Evolutionary conservation across 441 rosid species (phyloP), one percentile per base, ranked within the genome.

Genomic region (Pelargonium cotyledonis): DNA sequence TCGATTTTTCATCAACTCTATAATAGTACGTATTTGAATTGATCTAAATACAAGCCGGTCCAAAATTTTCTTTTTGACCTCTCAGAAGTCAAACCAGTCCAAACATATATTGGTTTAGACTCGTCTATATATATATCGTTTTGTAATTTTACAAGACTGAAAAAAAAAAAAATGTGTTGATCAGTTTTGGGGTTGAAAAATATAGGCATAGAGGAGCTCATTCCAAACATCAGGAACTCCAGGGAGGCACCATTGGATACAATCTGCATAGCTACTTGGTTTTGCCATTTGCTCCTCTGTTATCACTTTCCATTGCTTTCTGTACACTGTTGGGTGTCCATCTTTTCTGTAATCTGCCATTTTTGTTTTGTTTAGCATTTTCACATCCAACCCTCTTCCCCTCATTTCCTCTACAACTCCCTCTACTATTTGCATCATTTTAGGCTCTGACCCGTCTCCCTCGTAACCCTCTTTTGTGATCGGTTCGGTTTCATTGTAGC

Each of bases 161-260:
- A 26, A 26, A 26, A 26, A 26, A 26, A 26, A 7, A 44, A 46
- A 8, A 3, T 14, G 12, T 49, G 1, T 4, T 49, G 55, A 11
- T 14, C 6, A 49, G n/a, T 49, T 49, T 11, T 11, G 58, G 16
- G 58, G 58, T 4, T n/a, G 58, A n/a, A 15, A 6, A n/a, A 51
- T 51, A 8, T 51, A 51, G 58, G 87, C 63, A 68, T 80, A 86
- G 11, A 86, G 66, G 47, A 86, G 70, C 79, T 83, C 82, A 18
- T 86, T 86, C 88, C 90, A 86, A 10, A 80, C 80, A 61, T 86
- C 90, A 1, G 88, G 90, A 10, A 86, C 68, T 2, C 90, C 90
- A 9, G 88, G 90, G 16, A 86, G 85, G 71, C 88, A 84, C 88
- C 90, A 86, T 12, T 86, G 90, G 29, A 79, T 63, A 75, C 90